These are phyloP conservation scores for Speleostelium caveatum DNA, from an alignment of 78 protist species.

Conservation along the genomic window DNA sequence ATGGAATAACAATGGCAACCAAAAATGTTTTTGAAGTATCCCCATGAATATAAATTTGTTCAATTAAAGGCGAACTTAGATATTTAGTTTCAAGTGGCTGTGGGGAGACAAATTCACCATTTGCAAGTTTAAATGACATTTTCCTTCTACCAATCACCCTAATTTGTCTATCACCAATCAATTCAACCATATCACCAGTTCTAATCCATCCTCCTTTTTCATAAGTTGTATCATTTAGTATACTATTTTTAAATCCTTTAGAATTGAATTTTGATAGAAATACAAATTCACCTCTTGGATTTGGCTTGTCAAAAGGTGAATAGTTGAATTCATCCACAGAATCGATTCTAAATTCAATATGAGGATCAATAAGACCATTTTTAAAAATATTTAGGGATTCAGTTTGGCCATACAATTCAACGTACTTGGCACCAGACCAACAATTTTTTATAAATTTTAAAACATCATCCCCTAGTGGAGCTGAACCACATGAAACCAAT, in stretches of 20 bases:
- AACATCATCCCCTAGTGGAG: constrained; percentile 61
- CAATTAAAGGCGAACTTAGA: background rate
- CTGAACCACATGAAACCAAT: constrained; percentile 40
- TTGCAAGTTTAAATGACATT: constrained; percentile 87
- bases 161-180: constrained; percentile 52
- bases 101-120: constrained; percentile 94
- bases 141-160: constrained; percentile 92
- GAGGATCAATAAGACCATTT: constrained; percentile 1
- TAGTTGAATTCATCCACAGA: constrained; percentile 36
- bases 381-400: constrained; percentile 34
- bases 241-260: constrained; percentile 83
- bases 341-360: constrained; percentile 23
- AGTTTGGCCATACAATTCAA: constrained; percentile 59
- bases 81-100: constrained; percentile 59
- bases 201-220: constrained; percentile 88
- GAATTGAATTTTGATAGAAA: constrained; percentile 73
- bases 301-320: constrained; percentile 53
- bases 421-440: background rate
- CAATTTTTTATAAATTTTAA: constrained; percentile 13
- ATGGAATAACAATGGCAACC: constrained; percentile 46
- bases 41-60: constrained; percentile 30
- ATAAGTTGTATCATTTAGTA: background rate
- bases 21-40: constrained; percentile 17
- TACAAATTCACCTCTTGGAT: constrained; percentile 85
- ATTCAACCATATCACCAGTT: constrained; percentile 94